Evolutionary conservation across 2,329 filamentous ascomycete genomes (phyloP).

Genomic region (Botrytis hyacinthi): DNA sequence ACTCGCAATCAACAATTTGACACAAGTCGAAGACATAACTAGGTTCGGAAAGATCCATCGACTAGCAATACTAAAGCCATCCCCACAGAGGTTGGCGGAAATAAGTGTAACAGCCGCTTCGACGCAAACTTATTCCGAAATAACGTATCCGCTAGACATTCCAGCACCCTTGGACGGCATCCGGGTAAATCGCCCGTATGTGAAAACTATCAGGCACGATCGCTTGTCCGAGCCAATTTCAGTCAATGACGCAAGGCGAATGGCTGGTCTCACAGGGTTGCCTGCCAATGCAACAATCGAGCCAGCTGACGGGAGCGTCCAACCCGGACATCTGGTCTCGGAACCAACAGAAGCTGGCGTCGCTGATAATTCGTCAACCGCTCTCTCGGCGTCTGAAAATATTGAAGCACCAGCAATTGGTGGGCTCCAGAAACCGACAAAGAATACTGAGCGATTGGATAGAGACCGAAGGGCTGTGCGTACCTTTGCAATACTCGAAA

Average conservation of each 20-base stretch:
- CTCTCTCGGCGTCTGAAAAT: background rate
- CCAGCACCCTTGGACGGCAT: background rate
- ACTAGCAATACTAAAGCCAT: conserved; percentile 68
- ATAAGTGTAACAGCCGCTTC: conserved; percentile 41
- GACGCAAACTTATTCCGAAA: conserved; percentile 48
- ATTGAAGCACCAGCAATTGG: background rate
- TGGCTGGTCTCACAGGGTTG: conserved; percentile 1
- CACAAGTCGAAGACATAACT: conserved; percentile 77
- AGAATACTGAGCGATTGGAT: background rate
- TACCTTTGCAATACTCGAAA: conserved; percentile 77
- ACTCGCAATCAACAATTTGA: conserved; percentile 70
- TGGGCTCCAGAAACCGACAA: background rate
- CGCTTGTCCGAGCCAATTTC: conserved; percentile 15
- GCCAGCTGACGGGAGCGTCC: background rate
- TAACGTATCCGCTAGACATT: conserved; percentile 56
- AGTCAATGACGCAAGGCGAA: conserved; percentile 4
- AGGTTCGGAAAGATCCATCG: conserved; percentile 61
- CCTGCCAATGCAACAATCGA: background rate
- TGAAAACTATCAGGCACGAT: conserved; percentile 18
- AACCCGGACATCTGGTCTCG: background rate
- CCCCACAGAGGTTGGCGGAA: conserved; percentile 28
- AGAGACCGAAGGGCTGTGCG: conserved; percentile 47
- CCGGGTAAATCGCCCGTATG: conserved; percentile 8
- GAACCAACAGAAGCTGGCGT: background rate
- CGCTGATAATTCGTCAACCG: background rate